Evolutionary conservation across 2,329 filamentous ascomycete species (phyloP).

Genomic region (Aspergillus piperis): DNA sequence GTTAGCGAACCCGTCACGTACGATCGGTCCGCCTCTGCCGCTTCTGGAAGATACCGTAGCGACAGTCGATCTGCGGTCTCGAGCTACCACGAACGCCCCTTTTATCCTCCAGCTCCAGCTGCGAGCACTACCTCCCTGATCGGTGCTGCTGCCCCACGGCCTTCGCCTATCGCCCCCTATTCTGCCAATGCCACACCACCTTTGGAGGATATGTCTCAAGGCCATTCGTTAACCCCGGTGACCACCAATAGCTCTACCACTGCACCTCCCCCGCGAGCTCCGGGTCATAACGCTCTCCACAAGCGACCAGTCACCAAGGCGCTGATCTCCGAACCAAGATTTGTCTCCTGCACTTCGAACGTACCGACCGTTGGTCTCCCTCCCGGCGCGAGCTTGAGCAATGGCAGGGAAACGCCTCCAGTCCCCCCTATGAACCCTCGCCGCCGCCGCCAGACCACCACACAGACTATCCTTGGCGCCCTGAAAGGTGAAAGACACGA

Average conservation of each 20-base stretch:
- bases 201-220: constrained; percentile 45
- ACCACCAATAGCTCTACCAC: constrained; percentile 24
- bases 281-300: constrained; percentile 39
- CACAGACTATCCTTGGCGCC: constrained; percentile 42
- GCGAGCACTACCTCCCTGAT: constrained; percentile 36
- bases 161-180: constrained; percentile 51
- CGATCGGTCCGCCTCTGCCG: constrained; percentile 43
- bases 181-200: constrained; percentile 58
- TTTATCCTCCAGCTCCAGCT: constrained; percentile 31
- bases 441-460: constrained; percentile 53
- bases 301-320: constrained; percentile 63
- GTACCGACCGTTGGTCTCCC: constrained; percentile 61
- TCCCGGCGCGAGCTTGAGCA: constrained; percentile 56
- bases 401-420: constrained; percentile 55
- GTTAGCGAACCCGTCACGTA: constrained; percentile 27
- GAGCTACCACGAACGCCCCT: constrained; percentile 38
- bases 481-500: constrained; percentile 42
- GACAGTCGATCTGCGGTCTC: constrained; percentile 40
- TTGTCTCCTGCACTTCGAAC: constrained; percentile 56
- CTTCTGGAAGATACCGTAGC: constrained; percentile 43
- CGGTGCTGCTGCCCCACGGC: constrained; percentile 42
- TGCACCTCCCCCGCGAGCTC: constrained; percentile 31
- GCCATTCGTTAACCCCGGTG: constrained; percentile 43
- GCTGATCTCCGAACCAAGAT: constrained; percentile 62
- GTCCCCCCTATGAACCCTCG: constrained; percentile 63